Percentiles rank a stretch among this genome's conserved stretches.
phyloP scores from a whole-genome alignment of 23 red algal genomes.

The Gracilaria domingensis region DNA sequence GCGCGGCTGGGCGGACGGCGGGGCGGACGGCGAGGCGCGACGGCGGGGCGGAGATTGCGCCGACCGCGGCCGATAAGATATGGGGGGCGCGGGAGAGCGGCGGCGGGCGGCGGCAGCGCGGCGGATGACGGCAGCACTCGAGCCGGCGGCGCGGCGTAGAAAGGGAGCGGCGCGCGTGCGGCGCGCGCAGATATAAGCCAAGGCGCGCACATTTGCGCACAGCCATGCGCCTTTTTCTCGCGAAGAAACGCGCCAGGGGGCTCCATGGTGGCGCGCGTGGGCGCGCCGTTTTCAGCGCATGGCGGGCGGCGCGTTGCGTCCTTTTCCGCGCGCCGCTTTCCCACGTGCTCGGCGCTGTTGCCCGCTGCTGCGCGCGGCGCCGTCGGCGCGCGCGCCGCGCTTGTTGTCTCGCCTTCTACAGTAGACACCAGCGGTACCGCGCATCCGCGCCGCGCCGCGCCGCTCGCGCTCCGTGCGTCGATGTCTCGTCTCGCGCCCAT shows the following conservation, averaged over 20 bases:
- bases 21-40: slow-evolving; percentile 10
- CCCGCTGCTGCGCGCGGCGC: no score
- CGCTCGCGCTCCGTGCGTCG: no score
- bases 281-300: no score
- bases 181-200: neutral
- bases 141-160: neutral
- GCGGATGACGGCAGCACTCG: neutral
- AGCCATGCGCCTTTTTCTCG: neutral
- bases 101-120: neutral
- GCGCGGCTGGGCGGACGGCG: neutral
- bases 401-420: no score
- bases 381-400: no score
- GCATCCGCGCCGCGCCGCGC: no score
- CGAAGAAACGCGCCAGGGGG: slow-evolving; percentile 8
- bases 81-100: neutral
- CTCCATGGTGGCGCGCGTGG: neutral
- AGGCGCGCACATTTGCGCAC: neutral
- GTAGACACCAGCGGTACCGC: no score
- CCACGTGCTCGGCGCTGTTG: no score
- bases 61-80: neutral
- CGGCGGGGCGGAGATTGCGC: neutral
- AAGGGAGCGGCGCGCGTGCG: neutral
- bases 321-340: no score
- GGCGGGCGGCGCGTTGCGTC: no score
- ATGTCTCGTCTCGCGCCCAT: no score